A percentile compares a stretch with the other conserved stretches of the same genome.
Evolutionary conservation across 2,329 filamentous ascomycete species (phyloP).

Genomic region (Trichophyton schoenleinii): DNA sequence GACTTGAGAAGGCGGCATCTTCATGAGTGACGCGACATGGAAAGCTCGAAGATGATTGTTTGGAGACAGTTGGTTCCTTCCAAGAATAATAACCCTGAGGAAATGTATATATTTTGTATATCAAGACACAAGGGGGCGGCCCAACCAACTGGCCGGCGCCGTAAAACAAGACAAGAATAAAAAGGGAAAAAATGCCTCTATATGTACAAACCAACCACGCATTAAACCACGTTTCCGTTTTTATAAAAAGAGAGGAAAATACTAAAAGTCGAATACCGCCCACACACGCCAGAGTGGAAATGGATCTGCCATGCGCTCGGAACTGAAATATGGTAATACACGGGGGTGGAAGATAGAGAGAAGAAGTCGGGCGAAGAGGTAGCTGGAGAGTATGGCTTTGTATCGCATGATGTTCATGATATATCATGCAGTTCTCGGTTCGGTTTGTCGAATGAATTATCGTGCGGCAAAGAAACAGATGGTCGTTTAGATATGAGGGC

Average conservation of each 20-base stretch:
- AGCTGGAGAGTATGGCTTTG: not conserved
- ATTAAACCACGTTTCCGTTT: conserved; percentile 27
- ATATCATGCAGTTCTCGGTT: not conserved
- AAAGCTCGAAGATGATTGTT: not conserved
- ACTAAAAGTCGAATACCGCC: conserved; percentile 23
- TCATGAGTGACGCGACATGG: not conserved
- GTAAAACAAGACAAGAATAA: conserved; percentile 8
- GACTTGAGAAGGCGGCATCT: not conserved
- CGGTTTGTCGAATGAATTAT: not conserved
- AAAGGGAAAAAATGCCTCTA: conserved; percentile 19
- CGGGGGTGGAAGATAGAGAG: conserved; percentile 19
- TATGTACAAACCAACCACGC: conserved; percentile 33
- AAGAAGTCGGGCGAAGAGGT: conserved; percentile 12
- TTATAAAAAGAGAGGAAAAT: conserved; percentile 21
- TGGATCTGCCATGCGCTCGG: conserved; percentile 18
- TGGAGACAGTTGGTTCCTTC: not conserved
- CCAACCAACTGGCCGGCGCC: not conserved
- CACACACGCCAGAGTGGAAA: conserved; percentile 35
- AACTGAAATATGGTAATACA: conserved; percentile 27
- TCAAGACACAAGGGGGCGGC: not conserved
- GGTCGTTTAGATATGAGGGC: not conserved
- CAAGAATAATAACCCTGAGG: not conserved
- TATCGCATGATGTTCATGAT: not conserved
- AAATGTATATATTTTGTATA: conserved; percentile 3
- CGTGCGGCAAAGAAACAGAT: not conserved